Base-by-base conservation (phyloP, 1,139 yeast genomes). In the Magnusiomyces magnusii region DNA sequence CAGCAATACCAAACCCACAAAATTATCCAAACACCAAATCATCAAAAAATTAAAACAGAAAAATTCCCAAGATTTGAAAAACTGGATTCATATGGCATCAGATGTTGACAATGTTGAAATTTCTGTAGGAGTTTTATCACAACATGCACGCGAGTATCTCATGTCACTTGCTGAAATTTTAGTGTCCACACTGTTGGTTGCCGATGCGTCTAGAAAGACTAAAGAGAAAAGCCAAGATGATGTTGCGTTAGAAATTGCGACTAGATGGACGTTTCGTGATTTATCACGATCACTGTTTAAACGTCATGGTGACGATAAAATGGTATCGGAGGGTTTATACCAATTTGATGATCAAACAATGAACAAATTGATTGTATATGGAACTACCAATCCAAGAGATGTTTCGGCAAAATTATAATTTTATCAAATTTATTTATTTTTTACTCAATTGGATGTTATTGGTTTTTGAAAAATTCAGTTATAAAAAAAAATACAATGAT, bases 141-240 rank as follows among this genome's bases (percentile, higher is more conserved):
- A 59, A 15, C 58, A 57, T 7, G 68, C 67, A 7, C 55, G 71
- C 27, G 57, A 61, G 19, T 52, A 61, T 27, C 62, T 67, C 36
- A 59, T 67, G 42, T 61, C 57, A 28, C 60, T 68, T n/a, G 69
- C 67, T 13, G 65, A 66, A 19, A 58, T 67, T 7, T 51, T 66
- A 17, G 58, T 61, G 21, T 53, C 65, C 2, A 57, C 64, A 21
- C 58, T 68, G 31, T 57, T 66, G 10, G 53, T 64, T 21, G 53
- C 60, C 21, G 63, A 64, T 54, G 64, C 65, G 0, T 54, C 59
- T 5, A 34, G 59, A 17, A 63, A 61, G 36, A 51, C 51, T 15
- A 39, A 17, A 17, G 49, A 52, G 24, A n/a, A 13, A n/a, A 19
- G 13, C 19, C 15, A 41, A 15, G 55, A 52, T 25, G 59, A 57